Conservation (phyloP, 2,329 filamentous ascomycete species). For the Epichloe bromicola region DNA sequence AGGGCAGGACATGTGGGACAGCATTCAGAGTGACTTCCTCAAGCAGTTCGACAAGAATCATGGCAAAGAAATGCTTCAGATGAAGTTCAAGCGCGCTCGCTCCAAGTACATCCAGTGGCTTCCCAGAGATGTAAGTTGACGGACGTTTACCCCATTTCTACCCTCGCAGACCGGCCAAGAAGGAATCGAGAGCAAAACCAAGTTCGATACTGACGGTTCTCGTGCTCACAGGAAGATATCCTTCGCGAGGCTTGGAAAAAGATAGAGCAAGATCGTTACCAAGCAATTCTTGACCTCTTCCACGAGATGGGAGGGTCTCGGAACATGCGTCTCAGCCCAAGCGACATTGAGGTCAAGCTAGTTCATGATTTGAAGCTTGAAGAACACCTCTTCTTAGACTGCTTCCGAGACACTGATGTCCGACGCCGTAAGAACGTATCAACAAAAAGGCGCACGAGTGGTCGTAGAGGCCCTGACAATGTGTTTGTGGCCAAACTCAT, state of each 20-base stretch:
- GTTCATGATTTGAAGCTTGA: constrained; percentile 29
- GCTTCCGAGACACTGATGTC: constrained; percentile 22
- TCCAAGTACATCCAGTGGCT: constrained; percentile 37
- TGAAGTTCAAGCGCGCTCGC: constrained; percentile 40
- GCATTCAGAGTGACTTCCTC: constrained; percentile 32
- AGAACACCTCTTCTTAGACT: constrained; percentile 26
- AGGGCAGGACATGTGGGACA: constrained; percentile 46
- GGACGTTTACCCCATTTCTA: background rate
- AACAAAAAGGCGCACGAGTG: constrained; percentile 14
- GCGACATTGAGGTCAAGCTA: constrained; percentile 36
- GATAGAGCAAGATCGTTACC: constrained; percentile 31
- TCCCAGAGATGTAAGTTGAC: constrained; percentile 32
- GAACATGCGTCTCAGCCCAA: constrained; percentile 35
- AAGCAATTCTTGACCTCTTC: constrained; percentile 29
- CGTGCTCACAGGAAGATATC: constrained; percentile 23
- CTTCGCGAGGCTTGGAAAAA: constrained; percentile 27
- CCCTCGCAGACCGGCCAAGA: background rate
- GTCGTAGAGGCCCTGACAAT: constrained; percentile 17
- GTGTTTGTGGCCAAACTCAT: constrained; percentile 28
- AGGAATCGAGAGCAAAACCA: background rate
- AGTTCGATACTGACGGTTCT: background rate
- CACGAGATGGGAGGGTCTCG: constrained; percentile 35
- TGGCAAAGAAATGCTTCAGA: constrained; percentile 39
- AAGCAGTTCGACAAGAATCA: constrained; percentile 21
- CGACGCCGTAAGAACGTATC: constrained; percentile 30